phyloP scores from a whole-genome alignment of 768 basidiomycete genomes.

The Amanita pallidorosea region DNA sequence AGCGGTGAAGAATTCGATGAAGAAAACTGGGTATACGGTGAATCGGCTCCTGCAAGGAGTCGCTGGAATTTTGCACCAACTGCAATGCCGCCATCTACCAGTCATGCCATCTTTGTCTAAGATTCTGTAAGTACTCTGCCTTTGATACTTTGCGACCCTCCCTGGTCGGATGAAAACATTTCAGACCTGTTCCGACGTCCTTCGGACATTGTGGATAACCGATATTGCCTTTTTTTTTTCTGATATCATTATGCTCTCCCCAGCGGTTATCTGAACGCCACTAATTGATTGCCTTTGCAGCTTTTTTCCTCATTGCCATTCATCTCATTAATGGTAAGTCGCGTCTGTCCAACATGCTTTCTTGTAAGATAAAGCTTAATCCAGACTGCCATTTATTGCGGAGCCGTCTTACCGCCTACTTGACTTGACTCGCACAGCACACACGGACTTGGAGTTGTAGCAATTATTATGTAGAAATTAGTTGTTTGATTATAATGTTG shows the following conservation, averaged over 20 bases:
- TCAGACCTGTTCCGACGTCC: conserved; percentile 75
- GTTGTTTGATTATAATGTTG: neutral
- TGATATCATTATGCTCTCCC: conserved; percentile 16
- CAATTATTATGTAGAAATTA: neutral
- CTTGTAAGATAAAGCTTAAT: conserved; percentile 11
- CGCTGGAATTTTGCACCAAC: conserved; percentile 45
- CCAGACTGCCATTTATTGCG: conserved; percentile 44
- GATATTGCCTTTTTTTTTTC: conserved; percentile 48
- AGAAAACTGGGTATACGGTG: conserved; percentile 56
- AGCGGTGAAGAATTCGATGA: conserved; percentile 29
- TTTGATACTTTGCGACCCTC: conserved; percentile 1
- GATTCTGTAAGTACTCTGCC: conserved; percentile 7
- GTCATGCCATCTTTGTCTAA: conserved; percentile 11
- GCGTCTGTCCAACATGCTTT: conserved; percentile 8
- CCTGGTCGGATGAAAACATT: conserved; percentile 45
- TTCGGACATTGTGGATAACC: conserved; percentile 40
- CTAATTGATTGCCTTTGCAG: conserved; percentile 8
- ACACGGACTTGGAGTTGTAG: neutral
- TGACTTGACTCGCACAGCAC: neutral
- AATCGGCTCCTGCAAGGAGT: conserved; percentile 38
- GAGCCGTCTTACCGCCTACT: neutral
- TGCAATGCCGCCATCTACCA: conserved; percentile 41
- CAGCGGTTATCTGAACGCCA: conserved; percentile 2
- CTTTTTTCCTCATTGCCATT: neutral
- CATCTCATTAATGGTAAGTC: neutral